Evolutionary conservation across 2,329 filamentous ascomycete species (phyloP).

Genomic region (Aspergillus quadrilineatus): DNA sequence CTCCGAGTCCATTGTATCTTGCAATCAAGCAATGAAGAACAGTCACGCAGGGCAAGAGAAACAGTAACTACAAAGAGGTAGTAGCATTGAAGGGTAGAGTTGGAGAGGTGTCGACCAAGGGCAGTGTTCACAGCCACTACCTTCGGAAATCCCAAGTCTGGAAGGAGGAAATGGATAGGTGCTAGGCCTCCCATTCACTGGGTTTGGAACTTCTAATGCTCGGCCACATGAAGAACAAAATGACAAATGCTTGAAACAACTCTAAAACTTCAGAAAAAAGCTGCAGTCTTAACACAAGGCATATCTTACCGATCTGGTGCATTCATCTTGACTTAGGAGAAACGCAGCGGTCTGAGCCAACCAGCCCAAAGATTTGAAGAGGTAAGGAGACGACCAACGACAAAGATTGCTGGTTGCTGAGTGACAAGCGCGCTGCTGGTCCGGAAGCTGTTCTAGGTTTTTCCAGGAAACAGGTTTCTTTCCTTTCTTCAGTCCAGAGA

Average conservation of each 20-base stretch:
- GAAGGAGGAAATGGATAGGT: not conserved
- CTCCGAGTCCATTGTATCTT: constrained; percentile 11
- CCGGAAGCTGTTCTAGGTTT: not conserved
- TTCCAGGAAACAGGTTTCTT: not conserved
- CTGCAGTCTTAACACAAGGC: not conserved
- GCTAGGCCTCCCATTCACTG: no score
- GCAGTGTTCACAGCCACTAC: no score
- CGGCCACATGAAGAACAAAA: not conserved
- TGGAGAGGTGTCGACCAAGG: not conserved
- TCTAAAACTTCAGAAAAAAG: not conserved
- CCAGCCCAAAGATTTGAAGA: not conserved
- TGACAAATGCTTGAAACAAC: not conserved
- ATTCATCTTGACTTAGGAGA: constrained; percentile 47
- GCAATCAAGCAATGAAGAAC: not conserved
- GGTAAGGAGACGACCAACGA: not conserved
- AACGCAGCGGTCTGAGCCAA: not conserved
- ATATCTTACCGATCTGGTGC: constrained; percentile 41
- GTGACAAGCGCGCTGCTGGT: not conserved
- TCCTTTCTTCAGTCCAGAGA: not conserved
- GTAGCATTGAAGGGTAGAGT: not conserved
- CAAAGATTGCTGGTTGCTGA: not conserved
- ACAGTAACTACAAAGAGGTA: not conserved
- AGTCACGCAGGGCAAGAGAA: not conserved
- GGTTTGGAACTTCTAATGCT: no score
- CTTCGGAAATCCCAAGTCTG: no score